These are phyloP conservation scores for Alternaria ethzedia DNA, from an alignment of 2,329 filamentous ascomycete genomes.

Conservation along the genomic window DNA sequence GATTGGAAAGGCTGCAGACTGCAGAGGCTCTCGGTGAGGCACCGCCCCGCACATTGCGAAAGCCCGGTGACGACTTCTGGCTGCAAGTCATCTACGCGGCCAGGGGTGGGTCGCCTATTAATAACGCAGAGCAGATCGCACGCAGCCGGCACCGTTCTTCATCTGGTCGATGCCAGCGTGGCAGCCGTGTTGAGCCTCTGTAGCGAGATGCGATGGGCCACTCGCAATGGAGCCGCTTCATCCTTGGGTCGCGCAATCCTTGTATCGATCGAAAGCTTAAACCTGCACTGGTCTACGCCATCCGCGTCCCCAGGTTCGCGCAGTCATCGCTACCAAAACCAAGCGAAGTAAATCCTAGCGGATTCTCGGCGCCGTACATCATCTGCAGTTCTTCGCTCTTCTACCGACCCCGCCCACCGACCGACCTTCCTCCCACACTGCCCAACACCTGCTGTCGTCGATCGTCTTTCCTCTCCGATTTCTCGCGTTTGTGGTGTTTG, in stretches of 20 bases:
- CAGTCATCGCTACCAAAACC: conserved; percentile 28
- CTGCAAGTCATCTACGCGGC: conserved; percentile 24
- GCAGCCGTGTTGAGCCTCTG: conserved; percentile 32
- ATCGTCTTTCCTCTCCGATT: conserved; percentile 30
- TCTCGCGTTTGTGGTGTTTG: conserved; percentile 44
- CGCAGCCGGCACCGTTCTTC: conserved; percentile 19
- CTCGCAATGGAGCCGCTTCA: conserved; percentile 23
- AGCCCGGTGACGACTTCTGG: conserved; percentile 2
- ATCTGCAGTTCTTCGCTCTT: conserved; percentile 25
- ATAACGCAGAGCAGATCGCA: conserved; percentile 34
- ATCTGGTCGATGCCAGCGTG: conserved; percentile 26
- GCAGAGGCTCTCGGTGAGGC: neutral
- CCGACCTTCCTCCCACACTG: conserved; percentile 24
- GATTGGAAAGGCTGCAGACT: neutral
- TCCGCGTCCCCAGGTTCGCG: conserved; percentile 21
- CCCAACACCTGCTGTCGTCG: conserved; percentile 10
- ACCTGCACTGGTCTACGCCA: conserved; percentile 29
- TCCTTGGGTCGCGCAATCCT: conserved; percentile 9
- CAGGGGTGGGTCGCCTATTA: conserved; percentile 26
- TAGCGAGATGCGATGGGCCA: conserved; percentile 38
- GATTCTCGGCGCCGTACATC: conserved; percentile 29
- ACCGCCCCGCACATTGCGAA: conserved; percentile 6
- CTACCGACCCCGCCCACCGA: conserved; percentile 24
- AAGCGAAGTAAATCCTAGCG: conserved; percentile 26
- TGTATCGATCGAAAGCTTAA: conserved; percentile 45